Evolutionary conservation across 2,329 filamentous ascomycete genomes (phyloP).

Genomic region (Paradendryphiella salina): DNA sequence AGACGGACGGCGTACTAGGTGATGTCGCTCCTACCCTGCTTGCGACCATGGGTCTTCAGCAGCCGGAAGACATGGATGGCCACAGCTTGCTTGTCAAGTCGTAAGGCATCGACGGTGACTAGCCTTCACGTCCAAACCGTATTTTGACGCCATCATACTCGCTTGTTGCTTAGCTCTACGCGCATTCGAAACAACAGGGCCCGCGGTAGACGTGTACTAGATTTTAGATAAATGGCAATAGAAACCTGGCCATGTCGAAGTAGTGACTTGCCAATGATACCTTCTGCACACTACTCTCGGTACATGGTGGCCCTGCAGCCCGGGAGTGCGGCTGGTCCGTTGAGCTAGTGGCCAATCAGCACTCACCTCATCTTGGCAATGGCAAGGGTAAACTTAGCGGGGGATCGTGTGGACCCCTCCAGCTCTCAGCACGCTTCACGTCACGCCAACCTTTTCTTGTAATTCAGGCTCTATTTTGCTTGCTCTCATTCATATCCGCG

Average conservation of each 20-base stretch:
- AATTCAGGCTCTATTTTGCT: background rate
- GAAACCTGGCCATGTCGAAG: background rate
- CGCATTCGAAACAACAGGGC: background rate
- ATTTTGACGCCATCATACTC: background rate
- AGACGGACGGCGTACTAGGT: conserved; percentile 85
- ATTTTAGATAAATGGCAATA: conserved; percentile 1
- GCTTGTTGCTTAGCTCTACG: background rate
- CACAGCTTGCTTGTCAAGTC: conserved; percentile 78
- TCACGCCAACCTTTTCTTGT: background rate
- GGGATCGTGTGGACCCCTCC: conserved; percentile 16
- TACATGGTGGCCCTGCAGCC: background rate
- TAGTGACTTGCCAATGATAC: background rate
- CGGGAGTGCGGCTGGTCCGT: background rate
- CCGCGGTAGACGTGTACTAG: background rate
- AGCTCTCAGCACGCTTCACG: background rate
- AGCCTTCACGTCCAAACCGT: background rate
- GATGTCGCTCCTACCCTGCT: conserved; percentile 96
- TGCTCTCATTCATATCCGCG: background rate
- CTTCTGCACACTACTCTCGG: background rate
- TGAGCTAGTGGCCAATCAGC: background rate
- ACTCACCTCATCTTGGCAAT: conserved; percentile 1
- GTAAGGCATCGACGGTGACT: conserved; percentile 34
- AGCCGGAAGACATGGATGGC: conserved; percentile 92
- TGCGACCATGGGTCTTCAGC: conserved; percentile 83
- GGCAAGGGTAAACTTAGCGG: conserved; percentile 8